These are phyloP conservation scores for Lasiosphaeriaceae sp. DNA, from an alignment of 495 filamentous ascomycete species.

Conservation along the genomic window DNA sequence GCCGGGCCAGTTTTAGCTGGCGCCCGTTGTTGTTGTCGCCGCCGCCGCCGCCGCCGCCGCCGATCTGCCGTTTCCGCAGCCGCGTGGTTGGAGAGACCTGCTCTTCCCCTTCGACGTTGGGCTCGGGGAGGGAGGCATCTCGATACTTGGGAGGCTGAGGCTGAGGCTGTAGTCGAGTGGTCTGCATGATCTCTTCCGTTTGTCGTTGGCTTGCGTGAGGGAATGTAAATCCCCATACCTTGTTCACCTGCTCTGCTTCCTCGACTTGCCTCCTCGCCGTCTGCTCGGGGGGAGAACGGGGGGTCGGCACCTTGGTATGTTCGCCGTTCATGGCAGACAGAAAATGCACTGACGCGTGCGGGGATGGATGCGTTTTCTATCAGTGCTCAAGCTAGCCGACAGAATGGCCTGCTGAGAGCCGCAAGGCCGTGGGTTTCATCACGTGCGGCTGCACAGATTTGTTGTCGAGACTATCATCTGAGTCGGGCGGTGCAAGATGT, in stretches of 20 bases:
- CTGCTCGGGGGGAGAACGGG: constrained; percentile 12
- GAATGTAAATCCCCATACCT: constrained; percentile 18
- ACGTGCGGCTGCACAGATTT: constrained; percentile 4
- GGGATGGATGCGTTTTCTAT: constrained; percentile 7
- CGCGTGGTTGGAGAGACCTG: not conserved
- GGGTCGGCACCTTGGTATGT: constrained; percentile 12
- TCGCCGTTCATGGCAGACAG: constrained; percentile 12
- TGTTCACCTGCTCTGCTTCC: constrained; percentile 14
- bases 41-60: no score
- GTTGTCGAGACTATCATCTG: constrained; percentile 7
- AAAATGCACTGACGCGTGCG: constrained; percentile 9
- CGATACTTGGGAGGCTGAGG: constrained; percentile 22
- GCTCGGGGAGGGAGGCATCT: constrained; percentile 11
- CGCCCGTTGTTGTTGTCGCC: not conserved
- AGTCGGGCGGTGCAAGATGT: not conserved
- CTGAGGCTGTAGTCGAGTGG: constrained; percentile 15
- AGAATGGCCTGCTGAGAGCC: constrained; percentile 13
- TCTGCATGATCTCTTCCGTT: constrained; percentile 14
- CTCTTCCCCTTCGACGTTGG: not conserved
- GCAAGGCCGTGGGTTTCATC: constrained; percentile 14
- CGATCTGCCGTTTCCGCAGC: no score
- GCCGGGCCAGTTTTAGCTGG: not conserved
- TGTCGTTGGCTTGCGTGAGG: constrained; percentile 4
- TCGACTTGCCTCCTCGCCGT: constrained; percentile 14
- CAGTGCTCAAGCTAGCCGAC: constrained; percentile 13